A percentile compares a stretch with the other conserved stretches of the same genome.
Conservation (phyloP, 257 asterid species). For the Linderniella brevidens region DNA sequence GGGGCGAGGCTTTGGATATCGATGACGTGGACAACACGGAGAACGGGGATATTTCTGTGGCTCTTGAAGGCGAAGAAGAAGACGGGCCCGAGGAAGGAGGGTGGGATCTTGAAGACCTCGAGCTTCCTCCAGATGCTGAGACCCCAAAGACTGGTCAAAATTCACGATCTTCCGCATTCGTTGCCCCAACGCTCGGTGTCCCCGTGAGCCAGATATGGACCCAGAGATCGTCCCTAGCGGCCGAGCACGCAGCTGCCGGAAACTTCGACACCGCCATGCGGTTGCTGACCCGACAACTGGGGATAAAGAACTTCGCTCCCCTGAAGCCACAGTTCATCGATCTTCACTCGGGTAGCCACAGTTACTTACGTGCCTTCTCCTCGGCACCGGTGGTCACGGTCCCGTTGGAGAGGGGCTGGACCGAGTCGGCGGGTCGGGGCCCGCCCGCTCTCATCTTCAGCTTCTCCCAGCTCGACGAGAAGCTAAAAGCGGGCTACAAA, state of each 20-base stretch:
- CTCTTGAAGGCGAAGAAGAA: constrained; percentile 42
- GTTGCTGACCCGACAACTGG: constrained; percentile 66
- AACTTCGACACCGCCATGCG: constrained; percentile 93
- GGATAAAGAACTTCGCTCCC: constrained; percentile 57
- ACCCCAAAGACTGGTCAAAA: constrained; percentile 33
- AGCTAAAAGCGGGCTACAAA: constrained; percentile 1
- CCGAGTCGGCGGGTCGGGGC: constrained; percentile 2
- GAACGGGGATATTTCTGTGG: constrained; percentile 11
- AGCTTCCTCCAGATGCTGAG: constrained; percentile 71
- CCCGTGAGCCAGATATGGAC: constrained; percentile 92
- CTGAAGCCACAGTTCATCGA: constrained; percentile 1
- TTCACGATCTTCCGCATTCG: constrained; percentile 47
- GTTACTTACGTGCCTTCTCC: not conserved
- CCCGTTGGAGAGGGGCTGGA: constrained; percentile 1
- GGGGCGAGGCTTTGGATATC: constrained; percentile 47
- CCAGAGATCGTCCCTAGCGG: constrained; percentile 84
- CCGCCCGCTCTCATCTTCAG: constrained; percentile 3
- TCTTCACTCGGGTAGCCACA: constrained; percentile 3
- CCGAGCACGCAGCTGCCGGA: constrained; percentile 92
- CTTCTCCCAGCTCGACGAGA: constrained; percentile 5
- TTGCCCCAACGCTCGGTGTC: constrained; percentile 77
- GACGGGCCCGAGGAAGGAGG: constrained; percentile 66
- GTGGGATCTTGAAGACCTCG: constrained; percentile 94
- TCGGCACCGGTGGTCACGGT: not conserved
- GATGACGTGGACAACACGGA: constrained; percentile 12